Evolutionary conservation across 768 basidiomycete genomes (phyloP).

Genomic region (Rickenella mellea): DNA sequence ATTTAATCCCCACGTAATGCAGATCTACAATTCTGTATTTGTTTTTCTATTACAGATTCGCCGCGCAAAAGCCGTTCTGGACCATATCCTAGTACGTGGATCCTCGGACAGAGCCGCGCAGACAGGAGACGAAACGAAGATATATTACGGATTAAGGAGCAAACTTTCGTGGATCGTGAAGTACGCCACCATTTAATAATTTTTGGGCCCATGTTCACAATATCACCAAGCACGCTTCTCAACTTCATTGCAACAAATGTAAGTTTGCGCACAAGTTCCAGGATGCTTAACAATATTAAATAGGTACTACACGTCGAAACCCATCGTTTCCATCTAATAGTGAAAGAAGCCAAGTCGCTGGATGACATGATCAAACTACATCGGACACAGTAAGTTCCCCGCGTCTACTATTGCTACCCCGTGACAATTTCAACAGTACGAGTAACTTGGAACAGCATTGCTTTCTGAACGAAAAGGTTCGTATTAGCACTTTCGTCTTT

Average conservation of each 20-base stretch:
- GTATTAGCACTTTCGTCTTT: neutral
- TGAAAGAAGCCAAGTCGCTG: conserved; percentile 48
- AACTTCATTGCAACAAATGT: conserved; percentile 72
- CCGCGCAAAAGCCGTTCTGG: conserved; percentile 61
- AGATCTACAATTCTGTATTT: conserved; percentile 59
- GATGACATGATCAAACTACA: conserved; percentile 72
- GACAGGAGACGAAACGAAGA: conserved; percentile 44
- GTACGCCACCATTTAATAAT: conserved; percentile 32
- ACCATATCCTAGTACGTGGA: conserved; percentile 59
- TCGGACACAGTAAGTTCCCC: conserved; percentile 50
- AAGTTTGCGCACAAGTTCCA: conserved; percentile 9
- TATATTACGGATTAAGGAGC: conserved; percentile 67
- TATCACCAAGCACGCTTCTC: conserved; percentile 43
- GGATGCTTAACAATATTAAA: neutral
- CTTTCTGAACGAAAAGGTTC: neutral
- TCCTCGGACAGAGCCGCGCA: conserved; percentile 24
- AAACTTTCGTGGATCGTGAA: conserved; percentile 80
- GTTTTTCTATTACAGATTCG: conserved; percentile 65
- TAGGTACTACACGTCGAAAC: neutral
- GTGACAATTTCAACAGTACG: too few species aligned
- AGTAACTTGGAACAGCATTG: neutral
- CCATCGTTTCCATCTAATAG: conserved; percentile 39
- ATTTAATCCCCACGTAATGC: conserved; percentile 47
- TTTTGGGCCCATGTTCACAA: neutral
- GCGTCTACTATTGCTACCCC: neutral